A percentile compares a stretch with the other conserved stretches of the same genome.
Evolutionary conservation across 1,139 yeast genomes (phyloP).

Genomic region (Kodamaea ohmeri): DNA sequence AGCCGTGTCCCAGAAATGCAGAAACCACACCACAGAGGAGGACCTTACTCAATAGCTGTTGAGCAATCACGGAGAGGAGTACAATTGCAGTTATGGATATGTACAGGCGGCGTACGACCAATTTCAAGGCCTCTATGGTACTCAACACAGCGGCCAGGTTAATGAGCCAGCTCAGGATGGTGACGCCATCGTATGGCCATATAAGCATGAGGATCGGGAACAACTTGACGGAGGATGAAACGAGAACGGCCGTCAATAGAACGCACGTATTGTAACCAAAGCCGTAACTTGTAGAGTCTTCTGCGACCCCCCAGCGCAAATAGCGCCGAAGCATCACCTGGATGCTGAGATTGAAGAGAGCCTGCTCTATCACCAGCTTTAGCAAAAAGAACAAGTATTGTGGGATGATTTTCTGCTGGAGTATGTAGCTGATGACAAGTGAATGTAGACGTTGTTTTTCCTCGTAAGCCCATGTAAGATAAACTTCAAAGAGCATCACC

Average conservation of each 20-base stretch:
- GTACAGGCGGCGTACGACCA: slow-evolving; percentile 49
- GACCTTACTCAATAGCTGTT: slow-evolving; percentile 10
- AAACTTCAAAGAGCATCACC: slow-evolving; percentile 81
- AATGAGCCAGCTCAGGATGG: slow-evolving; percentile 60
- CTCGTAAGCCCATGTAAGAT: slow-evolving; percentile 86
- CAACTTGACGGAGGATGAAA: slow-evolving; percentile 75
- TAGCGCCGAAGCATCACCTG: slow-evolving; percentile 38
- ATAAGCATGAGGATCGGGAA: slow-evolving; percentile 93
- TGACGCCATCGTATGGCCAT: slow-evolving; percentile 86
- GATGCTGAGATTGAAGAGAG: slow-evolving; percentile 50
- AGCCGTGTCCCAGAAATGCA: slow-evolving; percentile 10
- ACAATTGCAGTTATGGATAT: slow-evolving; percentile 28
- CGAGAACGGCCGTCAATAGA: slow-evolving; percentile 64
- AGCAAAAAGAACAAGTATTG: slow-evolving; percentile 71
- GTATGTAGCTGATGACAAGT: slow-evolving; percentile 29
- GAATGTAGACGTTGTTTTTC: slow-evolving; percentile 52
- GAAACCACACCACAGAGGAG: slow-evolving; percentile 12
- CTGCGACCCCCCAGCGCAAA: slow-evolving; percentile 29
- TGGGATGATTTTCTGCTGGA: slow-evolving; percentile 42
- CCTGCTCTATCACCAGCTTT: slow-evolving; percentile 59
- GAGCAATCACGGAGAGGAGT: slow-evolving; percentile 10
- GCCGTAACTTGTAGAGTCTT: slow-evolving; percentile 19
- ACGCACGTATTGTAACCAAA: slow-evolving; percentile 32
- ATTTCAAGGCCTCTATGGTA: slow-evolving; percentile 62
- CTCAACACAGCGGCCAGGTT: slow-evolving; percentile 61